Base-by-base conservation (phyloP, 495 filamentous ascomycete genomes). In the Xylaria grammica region DNA sequence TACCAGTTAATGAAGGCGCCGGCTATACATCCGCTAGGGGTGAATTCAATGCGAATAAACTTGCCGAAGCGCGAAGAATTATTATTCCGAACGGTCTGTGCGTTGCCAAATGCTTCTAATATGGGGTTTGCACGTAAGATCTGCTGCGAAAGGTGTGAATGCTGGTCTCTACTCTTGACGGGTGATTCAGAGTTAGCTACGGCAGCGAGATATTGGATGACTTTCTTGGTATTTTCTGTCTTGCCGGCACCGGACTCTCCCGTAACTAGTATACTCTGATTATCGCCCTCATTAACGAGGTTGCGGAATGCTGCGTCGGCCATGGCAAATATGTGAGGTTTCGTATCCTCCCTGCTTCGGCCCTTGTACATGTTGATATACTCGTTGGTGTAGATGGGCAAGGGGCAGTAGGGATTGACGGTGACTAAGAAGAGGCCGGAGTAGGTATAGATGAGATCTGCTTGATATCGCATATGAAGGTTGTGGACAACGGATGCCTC, bases 1-100 rank as follows among this genome's bases (percentile, higher is more conserved):
- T 98, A 98, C 96, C 96, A 99, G 74, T 99, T 93, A 50, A 99
- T 97, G 78, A 90, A 97, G 27, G 96, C 96, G 15, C 96, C 96
- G 34, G 90, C 93, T 63, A 99, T 98, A 38, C 96, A 91, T 13
- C 96, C 96, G 40, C 88, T 86, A 34, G 92, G 85, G 13, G 89
- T 93, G 74, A 99, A 97, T 72, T 97, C 92, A 69, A 99, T 98
- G 42, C 96, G 84, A 74, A 99, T 99, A 74, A 99, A 99, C 77
- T 99, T 99, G 65, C 96, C 96, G 75, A 99, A 99, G 59, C 96
- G 87, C 9, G 96, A 99, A 3, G 96, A 98, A 75, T 99, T 99
- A 81, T 99, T 94, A 71, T 99, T 99, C 50, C 96, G 83, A 26
- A 98, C 92, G 1, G 96, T 99, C 73, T 99, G 96, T 4, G 96